These are phyloP conservation scores for Bretziella fagacearum DNA, from an alignment of 2,329 filamentous ascomycete genomes.

Conservation along the genomic window DNA sequence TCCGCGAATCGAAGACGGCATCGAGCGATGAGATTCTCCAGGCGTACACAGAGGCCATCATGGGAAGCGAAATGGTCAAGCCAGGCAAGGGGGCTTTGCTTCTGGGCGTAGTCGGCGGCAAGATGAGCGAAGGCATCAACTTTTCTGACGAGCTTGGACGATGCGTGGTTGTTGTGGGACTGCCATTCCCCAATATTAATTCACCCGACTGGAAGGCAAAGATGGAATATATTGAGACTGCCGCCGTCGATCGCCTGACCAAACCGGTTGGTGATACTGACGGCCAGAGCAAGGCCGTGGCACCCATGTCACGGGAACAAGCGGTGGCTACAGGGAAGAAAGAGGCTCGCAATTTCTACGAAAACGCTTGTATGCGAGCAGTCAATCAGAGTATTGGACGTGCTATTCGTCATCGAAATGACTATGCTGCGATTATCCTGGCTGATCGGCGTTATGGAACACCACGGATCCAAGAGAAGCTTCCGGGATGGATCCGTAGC, in stretches of 20 bases:
- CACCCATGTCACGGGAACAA: constrained; percentile 15
- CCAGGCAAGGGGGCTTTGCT: constrained; percentile 50
- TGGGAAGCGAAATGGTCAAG: constrained; percentile 25
- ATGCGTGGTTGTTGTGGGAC: constrained; percentile 75
- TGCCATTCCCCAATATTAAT: constrained; percentile 83
- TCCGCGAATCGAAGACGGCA: constrained; percentile 38
- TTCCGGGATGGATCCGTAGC: constrained; percentile 76
- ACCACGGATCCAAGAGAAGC: constrained; percentile 54
- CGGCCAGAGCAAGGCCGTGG: background rate
- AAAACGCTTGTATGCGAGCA: constrained; percentile 89
- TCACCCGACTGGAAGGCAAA: constrained; percentile 88
- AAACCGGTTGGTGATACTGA: background rate
- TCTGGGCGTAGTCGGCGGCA: constrained; percentile 81
- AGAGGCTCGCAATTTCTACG: constrained; percentile 63
- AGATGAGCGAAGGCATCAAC: constrained; percentile 95
- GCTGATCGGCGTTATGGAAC: constrained; percentile 66
- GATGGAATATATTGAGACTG: constrained; percentile 63
- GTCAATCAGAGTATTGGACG: constrained; percentile 94
- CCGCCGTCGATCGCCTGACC: constrained; percentile 13
- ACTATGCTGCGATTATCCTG: constrained; percentile 83
- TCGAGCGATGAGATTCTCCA: constrained; percentile 54
- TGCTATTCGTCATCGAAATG: constrained; percentile 70
- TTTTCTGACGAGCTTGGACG: constrained; percentile 83
- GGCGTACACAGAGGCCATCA: constrained; percentile 54
- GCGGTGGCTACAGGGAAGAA: constrained; percentile 28